Conservation (phyloP, 1,284 basidiomycete genomes). For the Cutaneotrichosporon cyanovorans region DNA sequence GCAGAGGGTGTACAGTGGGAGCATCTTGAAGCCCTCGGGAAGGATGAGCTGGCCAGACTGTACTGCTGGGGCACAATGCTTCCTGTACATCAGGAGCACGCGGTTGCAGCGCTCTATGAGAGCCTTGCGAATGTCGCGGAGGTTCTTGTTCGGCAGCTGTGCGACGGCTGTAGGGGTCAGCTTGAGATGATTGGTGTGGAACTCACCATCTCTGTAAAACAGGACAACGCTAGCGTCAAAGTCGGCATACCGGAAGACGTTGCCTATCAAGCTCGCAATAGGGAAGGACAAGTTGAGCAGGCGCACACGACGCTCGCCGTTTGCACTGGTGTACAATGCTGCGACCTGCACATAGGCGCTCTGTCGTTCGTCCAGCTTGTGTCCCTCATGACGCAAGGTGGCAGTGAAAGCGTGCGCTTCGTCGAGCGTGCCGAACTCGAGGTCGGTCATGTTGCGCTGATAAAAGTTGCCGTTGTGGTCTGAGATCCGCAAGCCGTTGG, state of each 20-base stretch:
- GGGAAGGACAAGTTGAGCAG: constrained; percentile 77
- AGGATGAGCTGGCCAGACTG: constrained; percentile 82
- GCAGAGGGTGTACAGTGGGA: constrained; percentile 76
- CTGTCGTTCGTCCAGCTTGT: constrained; percentile 61
- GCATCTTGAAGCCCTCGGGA: constrained; percentile 84
- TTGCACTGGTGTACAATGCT: constrained; percentile 72
- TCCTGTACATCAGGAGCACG: constrained; percentile 78
- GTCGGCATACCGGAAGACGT: constrained; percentile 88
- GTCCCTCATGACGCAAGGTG: constrained; percentile 55
- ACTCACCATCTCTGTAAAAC: constrained; percentile 69
- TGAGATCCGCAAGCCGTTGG: constrained; percentile 68
- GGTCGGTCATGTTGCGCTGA: constrained; percentile 64
- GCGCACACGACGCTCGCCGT: constrained; percentile 77
- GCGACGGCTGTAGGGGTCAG: constrained; percentile 56
- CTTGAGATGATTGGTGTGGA: neutral
- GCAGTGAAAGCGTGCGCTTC: constrained; percentile 73
- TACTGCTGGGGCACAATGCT: constrained; percentile 80
- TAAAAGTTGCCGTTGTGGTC: constrained; percentile 76
- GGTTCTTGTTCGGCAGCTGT: constrained; percentile 56
- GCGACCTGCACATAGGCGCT: constrained; percentile 87
- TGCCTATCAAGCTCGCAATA: constrained; percentile 74
- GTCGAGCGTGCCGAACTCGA: constrained; percentile 73
- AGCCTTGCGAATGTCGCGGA: constrained; percentile 71
- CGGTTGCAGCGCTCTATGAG: constrained; percentile 79
- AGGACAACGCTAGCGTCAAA: constrained; percentile 74